These are phyloP conservation scores for Scheffersomyces ergatensis DNA, from an alignment of 805 yeast genomes.

Conservation along the genomic window DNA sequence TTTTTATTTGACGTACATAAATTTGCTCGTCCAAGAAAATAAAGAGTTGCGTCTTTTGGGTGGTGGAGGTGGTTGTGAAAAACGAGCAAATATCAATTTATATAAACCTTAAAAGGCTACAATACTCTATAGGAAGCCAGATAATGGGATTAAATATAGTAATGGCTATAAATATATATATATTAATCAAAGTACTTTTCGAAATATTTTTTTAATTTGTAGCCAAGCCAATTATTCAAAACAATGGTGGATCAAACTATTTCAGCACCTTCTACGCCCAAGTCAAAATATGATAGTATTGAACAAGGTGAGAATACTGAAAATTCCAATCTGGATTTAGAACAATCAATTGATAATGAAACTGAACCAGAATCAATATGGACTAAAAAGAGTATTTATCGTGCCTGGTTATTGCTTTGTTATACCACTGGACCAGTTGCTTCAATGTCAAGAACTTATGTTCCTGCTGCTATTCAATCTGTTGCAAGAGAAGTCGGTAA, in stretches of 20 bases:
- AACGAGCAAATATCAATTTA: too few relatives aligned
- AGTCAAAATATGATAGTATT: background rate
- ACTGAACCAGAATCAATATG: slow-evolving; percentile 9
- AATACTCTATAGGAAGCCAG: too few relatives aligned
- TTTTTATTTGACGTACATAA: too few relatives aligned
- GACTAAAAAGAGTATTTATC: slow-evolving; percentile 16
- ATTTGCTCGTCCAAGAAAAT: too few relatives aligned
- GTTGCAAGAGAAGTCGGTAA: slow-evolving; percentile 29
- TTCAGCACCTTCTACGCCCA: background rate
- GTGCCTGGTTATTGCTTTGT: slow-evolving; percentile 37
- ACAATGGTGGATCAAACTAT: background rate
- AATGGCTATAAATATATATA: too few relatives aligned
- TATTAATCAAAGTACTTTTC: too few relatives aligned
- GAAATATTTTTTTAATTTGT: too few relatives aligned
- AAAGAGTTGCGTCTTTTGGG: too few relatives aligned
- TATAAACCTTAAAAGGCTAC: too few relatives aligned
- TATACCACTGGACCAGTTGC: slow-evolving; percentile 43
- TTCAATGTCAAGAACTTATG: slow-evolving; percentile 38
- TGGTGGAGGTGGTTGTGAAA: too few relatives aligned
- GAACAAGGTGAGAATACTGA: background rate
- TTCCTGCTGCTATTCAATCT: slow-evolving; percentile 40
- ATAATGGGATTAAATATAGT: too few relatives aligned
- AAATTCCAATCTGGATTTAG: background rate
- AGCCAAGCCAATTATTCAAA: too few relatives aligned
- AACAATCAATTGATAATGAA: background rate